phyloP scores from a whole-genome alignment of 345 rosid genomes.

The Linum trigynum region DNA sequence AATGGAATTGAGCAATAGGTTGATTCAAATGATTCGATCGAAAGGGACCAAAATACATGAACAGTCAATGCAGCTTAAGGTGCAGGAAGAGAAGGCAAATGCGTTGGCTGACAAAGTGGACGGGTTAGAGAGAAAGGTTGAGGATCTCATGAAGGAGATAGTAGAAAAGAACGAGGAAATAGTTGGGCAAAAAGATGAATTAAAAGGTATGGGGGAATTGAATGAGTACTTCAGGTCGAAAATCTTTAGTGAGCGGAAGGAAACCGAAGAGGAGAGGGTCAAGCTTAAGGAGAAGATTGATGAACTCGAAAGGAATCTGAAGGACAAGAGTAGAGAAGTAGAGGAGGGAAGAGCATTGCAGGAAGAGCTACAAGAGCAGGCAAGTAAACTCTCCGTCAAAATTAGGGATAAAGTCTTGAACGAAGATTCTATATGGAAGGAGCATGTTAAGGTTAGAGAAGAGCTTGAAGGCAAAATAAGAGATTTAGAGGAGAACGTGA shows the following conservation, averaged over 20 bases:
- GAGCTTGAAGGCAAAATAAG: constrained; percentile 27
- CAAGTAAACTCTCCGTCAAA: constrained; percentile 32
- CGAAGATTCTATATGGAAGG: constrained; percentile 30
- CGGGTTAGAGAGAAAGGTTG: constrained; percentile 28
- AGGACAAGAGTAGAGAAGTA: constrained; percentile 29
- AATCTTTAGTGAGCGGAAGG: constrained; percentile 20
- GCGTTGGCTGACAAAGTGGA: constrained; percentile 37
- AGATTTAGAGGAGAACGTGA: constrained; percentile 33
- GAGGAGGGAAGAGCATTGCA: constrained; percentile 29
- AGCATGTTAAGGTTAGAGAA: constrained; percentile 31
- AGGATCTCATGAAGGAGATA: constrained; percentile 34
- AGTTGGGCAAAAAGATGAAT: constrained; percentile 25
- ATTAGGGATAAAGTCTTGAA: constrained; percentile 23
- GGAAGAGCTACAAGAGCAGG: constrained; percentile 22
- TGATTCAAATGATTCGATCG: constrained; percentile 35
- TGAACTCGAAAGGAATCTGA: constrained; percentile 34
- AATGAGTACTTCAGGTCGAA: constrained; percentile 12
- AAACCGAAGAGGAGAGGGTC: constrained; percentile 34
- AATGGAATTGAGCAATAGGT: constrained; percentile 30
- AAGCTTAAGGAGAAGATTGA: constrained; percentile 18
- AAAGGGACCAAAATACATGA: constrained; percentile 20
- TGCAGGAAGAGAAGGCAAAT: constrained; percentile 27
- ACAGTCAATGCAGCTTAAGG: constrained; percentile 24
- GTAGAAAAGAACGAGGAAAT: constrained; percentile 22
- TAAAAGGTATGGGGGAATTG: too few relatives aligned